phyloP scores from a whole-genome alignment of 2,329 filamentous ascomycete genomes.

The Talaromyces rugulosus region DNA sequence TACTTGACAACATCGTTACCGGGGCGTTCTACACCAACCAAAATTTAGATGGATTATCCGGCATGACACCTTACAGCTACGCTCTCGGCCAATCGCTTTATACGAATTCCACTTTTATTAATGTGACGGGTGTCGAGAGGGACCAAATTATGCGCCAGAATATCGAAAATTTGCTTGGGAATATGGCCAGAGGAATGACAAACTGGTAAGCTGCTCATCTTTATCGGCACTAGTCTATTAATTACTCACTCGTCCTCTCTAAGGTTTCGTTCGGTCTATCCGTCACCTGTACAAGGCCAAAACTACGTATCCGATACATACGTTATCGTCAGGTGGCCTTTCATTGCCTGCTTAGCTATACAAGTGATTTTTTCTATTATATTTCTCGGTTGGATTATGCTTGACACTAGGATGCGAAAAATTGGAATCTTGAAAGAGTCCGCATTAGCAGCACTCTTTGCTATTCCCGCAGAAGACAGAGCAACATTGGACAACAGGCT shows the following conservation, averaged over 20 bases:
- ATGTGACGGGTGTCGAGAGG: background rate
- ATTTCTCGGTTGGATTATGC: slow-evolving; percentile 6
- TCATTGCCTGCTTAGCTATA: slow-evolving; percentile 2
- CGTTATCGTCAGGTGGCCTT: slow-evolving; percentile 7
- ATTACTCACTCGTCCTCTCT: background rate
- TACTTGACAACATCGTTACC: background rate
- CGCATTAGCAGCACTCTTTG: slow-evolving; percentile 3
- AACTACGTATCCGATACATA: slow-evolving; percentile 3
- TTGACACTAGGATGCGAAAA: slow-evolving; percentile 8
- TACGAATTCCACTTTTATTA: background rate
- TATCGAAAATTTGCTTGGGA: background rate
- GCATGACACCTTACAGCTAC: slow-evolving; percentile 6
- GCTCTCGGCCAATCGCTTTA: slow-evolving; percentile 6
- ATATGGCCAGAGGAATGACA: slow-evolving; percentile 5
- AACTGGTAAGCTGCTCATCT: slow-evolving; percentile 3
- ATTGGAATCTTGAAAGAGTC: slow-evolving; percentile 9
- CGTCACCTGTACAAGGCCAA: background rate
- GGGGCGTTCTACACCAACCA: background rate
- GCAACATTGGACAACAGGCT: background rate
- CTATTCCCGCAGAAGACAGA: slow-evolving; percentile 8
- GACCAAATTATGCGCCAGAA: background rate
- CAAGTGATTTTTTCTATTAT: slow-evolving; percentile 5
- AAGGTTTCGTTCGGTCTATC: slow-evolving; percentile 7
- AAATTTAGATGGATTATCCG: background rate
- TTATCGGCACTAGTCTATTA: too few species aligned